Conservation (phyloP, 2,329 filamentous ascomycete genomes). For the Teratosphaeria zuluensis region DNA sequence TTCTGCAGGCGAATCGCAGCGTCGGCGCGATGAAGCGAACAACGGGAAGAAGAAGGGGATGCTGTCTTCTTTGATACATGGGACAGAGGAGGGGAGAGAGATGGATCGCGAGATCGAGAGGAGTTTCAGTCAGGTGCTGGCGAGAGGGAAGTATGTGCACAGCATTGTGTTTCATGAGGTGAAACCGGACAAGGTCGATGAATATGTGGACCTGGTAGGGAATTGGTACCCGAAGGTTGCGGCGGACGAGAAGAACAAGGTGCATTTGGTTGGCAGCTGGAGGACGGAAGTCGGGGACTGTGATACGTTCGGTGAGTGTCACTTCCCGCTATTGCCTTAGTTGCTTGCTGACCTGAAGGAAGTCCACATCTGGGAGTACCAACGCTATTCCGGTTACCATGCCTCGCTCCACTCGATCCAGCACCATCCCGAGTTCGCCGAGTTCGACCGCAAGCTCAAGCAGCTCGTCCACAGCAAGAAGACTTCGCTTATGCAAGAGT, state of each 20-base stretch:
- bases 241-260: conserved; percentile 74
- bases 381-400: conserved; percentile 93
- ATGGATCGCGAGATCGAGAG: conserved; percentile 93
- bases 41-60: conserved; percentile 53
- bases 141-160: conserved; percentile 95
- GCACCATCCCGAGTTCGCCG: conserved; percentile 69
- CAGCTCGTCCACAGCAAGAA: conserved; percentile 75
- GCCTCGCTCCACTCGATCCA: conserved; percentile 79
- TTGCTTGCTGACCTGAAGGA: background rate
- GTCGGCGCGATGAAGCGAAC: conserved; percentile 45
- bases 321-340: too few relatives aligned
- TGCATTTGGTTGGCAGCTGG: conserved; percentile 96
- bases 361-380: conserved; percentile 99
- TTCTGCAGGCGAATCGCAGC: conserved; percentile 45
- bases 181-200: conserved; percentile 88
- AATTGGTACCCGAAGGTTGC: conserved; percentile 90
- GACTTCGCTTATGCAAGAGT: conserved; percentile 95
- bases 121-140: conserved; percentile 89
- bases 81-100: conserved; percentile 88
- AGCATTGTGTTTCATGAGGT: conserved; percentile 96
- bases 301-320: conserved; percentile 75
- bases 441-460: conserved; percentile 77
- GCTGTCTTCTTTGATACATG: conserved; percentile 85
- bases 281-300: conserved; percentile 94
- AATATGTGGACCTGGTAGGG: conserved; percentile 84